Base-by-base conservation (phyloP, 2,329 filamentous ascomycete species). In the Stachybotrys echinatus region DNA sequence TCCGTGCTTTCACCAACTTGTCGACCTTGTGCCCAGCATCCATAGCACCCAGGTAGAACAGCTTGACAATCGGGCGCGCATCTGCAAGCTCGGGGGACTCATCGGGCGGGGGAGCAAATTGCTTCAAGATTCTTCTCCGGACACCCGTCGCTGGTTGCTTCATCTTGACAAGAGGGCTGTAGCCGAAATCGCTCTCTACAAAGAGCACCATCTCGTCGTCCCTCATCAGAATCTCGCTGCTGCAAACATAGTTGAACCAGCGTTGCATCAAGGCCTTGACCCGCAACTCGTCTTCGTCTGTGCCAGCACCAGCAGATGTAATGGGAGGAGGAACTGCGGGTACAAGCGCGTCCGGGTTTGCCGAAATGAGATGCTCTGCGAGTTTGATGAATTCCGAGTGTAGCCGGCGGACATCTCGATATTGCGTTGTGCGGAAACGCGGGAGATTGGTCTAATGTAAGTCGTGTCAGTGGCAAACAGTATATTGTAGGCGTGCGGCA, bases 161-260 rank as follows among this genome's bases (percentile, higher is more conserved):
- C 79, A 91, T 90, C 68, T 92, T 87, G 44, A 96, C 86, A 63
- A 97, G 88, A 2, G 94, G 94, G 62, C 91, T 96, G 70, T 99
- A 99, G 39, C 94, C 94, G 67, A 96, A 97, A 67, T 99, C 94
- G 65, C 90, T 96, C 71, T 99, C 94, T n/a, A 99, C 91, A 61
- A 99, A 99, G 52, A 97, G 85, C 5, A 96, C 84, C 84, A 97
- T 92, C 71, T 99, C 94, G 54, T 97, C 92, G 65, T 99, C 94
- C 54, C 88, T 84, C 76, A 96, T 95, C 7, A 99, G 80, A 1
- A 95, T 85, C 34, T 97, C 92, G 59, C 94, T 97, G 61, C 82
- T 83, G 72, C 94, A 95, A 19, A 99, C 87, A 52, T 89, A 88
- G 68, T 95, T 96, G 61, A 99, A 79, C 94, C 94, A 99, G 65